Conservation (phyloP, 1,139 yeast species). For the Pichia sp. region DNA sequence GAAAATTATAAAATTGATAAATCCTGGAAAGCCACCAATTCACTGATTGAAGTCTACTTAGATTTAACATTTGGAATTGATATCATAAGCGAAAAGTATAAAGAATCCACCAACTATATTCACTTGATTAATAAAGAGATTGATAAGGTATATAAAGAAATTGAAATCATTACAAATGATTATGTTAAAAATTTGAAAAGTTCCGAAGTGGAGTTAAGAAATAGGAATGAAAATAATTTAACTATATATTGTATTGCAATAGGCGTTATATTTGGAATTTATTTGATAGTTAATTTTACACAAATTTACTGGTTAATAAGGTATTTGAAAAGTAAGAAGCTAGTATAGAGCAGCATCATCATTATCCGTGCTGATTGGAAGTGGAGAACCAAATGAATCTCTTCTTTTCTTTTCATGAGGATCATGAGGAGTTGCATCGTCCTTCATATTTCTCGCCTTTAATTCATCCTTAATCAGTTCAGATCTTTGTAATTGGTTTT, state of each 20-base stretch:
- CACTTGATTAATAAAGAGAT: slow-evolving; percentile 10
- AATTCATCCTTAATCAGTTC: slow-evolving; percentile 31
- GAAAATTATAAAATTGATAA: slow-evolving; percentile 25
- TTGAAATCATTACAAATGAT: slow-evolving; percentile 16
- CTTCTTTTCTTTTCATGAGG: too few species aligned
- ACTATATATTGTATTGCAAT: slow-evolving; percentile 16
- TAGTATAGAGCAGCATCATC: slow-evolving; percentile 11
- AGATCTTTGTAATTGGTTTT: slow-evolving; percentile 31
- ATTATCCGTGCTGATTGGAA: slow-evolving; percentile 17
- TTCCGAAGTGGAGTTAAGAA: slow-evolving; percentile 21
- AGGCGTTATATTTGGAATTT: slow-evolving; percentile 11
- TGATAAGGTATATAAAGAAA: slow-evolving; percentile 17
- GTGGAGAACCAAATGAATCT: too few species aligned
- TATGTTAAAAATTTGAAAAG: slow-evolving; percentile 14
- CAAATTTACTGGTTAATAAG: slow-evolving; percentile 23
- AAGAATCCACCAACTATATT: slow-evolving; percentile 16
- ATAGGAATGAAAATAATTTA: slow-evolving; percentile 25
- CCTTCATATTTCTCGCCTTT: slow-evolving; percentile 11
- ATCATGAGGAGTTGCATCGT: not conserved
- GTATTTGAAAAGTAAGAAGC: slow-evolving; percentile 9
- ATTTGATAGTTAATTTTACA: slow-evolving; percentile 14
- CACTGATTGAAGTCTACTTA: slow-evolving; percentile 17
- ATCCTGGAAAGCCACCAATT: slow-evolving; percentile 24
- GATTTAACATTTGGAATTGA: slow-evolving; percentile 24
- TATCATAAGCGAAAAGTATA: slow-evolving; percentile 19